phyloP scores from a whole-genome alignment of 2,329 filamentous ascomycete genomes.

The Didymosphaeria variabile region DNA sequence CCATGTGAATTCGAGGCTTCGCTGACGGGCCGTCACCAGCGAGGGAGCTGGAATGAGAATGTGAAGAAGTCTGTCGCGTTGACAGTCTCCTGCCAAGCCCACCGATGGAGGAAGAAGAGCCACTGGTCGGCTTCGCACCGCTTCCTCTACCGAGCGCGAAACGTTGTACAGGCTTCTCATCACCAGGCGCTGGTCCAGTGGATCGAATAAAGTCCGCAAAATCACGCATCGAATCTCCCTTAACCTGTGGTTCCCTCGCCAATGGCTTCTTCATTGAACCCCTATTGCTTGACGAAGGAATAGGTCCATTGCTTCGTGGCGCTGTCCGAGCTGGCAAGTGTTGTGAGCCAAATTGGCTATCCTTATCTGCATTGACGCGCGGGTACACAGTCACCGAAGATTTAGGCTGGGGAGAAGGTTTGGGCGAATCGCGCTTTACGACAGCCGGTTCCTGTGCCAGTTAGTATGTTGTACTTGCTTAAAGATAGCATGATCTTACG shows the following conservation, averaged over 20 bases:
- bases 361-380: constrained; percentile 39
- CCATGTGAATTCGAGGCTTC: constrained; percentile 45
- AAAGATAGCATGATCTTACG: constrained; percentile 42
- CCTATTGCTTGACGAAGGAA: constrained; percentile 36
- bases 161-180: constrained; percentile 45
- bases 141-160: constrained; percentile 38
- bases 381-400: constrained; percentile 44
- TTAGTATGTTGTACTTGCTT: constrained; percentile 19
- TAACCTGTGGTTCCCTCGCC: constrained; percentile 77
- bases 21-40: constrained; percentile 34
- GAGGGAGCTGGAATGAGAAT: constrained; percentile 26
- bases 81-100: constrained; percentile 41
- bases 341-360: constrained; percentile 39
- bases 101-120: constrained; percentile 34
- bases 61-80: constrained; percentile 25
- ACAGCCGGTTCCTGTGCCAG: constrained; percentile 31
- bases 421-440: constrained; percentile 30
- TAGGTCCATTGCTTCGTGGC: constrained; percentile 34
- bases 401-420: constrained; percentile 23
- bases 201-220: constrained; percentile 91
- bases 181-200: constrained; percentile 67
- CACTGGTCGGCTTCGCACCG: constrained; percentile 27
- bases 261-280: constrained; percentile 39
- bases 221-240: constrained; percentile 77
- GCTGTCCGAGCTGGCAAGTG: constrained; percentile 35